A percentile compares a stretch with the other conserved stretches of the same genome.
Conservation (phyloP, 1,139 yeast species). For the Diutina catenulata region DNA sequence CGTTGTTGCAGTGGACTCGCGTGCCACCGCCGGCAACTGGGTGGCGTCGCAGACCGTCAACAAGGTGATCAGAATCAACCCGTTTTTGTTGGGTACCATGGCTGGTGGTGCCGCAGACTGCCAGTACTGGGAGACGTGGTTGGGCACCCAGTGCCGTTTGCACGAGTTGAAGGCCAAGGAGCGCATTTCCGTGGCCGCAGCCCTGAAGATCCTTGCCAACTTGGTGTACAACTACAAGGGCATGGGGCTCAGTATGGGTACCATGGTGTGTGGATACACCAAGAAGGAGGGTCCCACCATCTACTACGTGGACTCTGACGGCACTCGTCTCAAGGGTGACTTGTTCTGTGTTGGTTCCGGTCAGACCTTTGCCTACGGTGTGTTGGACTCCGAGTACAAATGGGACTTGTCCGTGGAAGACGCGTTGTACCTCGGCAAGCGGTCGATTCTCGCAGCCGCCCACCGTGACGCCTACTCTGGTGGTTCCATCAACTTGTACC, state of each 20-base stretch:
- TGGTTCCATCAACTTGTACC: constrained; percentile 89
- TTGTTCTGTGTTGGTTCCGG: constrained; percentile 98
- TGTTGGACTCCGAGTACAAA: constrained; percentile 77
- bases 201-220: constrained; percentile 85
- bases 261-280: constrained; percentile 97
- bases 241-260: constrained; percentile 98
- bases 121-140: constrained; percentile 99
- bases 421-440: constrained; percentile 86
- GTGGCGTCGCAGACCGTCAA: constrained; percentile 97
- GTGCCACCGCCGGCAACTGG: constrained; percentile 99
- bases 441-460: constrained; percentile 94
- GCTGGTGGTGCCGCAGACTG: constrained; percentile 99
- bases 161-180: constrained; percentile 92
- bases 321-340: constrained; percentile 91
- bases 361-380: constrained; percentile 99
- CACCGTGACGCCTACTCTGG: constrained; percentile 99
- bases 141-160: constrained; percentile 91
- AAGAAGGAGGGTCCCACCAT: constrained; percentile 92
- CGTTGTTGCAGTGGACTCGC: constrained; percentile 91
- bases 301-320: constrained; percentile 94
- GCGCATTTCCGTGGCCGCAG: constrained; percentile 93
- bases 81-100: constrained; percentile 91
- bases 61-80: constrained; percentile 94
- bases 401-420: constrained; percentile 91
- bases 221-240: constrained; percentile 92